Evolutionary conservation across 2,329 filamentous ascomycete genomes (phyloP).

Genomic region (Cordyceps javanica): DNA sequence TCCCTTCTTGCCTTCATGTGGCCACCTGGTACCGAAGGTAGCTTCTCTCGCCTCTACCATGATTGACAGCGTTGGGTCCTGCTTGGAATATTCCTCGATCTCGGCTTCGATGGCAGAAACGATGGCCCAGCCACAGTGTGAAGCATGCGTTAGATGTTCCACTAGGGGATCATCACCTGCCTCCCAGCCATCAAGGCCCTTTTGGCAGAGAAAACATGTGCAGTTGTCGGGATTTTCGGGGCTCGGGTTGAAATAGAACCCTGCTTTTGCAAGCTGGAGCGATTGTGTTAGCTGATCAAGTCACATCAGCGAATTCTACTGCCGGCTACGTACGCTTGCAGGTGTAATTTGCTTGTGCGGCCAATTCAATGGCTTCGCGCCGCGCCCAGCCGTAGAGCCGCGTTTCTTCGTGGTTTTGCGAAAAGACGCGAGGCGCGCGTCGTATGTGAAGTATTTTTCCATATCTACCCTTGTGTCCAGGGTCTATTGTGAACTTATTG

Average conservation of each 20-base stretch:
- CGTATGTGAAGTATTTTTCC: constrained; percentile 55
- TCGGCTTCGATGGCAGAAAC: constrained; percentile 57
- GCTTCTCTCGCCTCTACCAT: constrained; percentile 73
- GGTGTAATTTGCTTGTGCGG: constrained; percentile 52
- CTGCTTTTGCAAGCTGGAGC: constrained; percentile 74
- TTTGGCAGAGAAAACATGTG: constrained; percentile 79
- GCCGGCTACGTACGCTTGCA: constrained; percentile 24
- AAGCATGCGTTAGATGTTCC: constrained; percentile 81
- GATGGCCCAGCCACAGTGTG: constrained; percentile 82
- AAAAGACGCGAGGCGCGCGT: constrained; percentile 78
- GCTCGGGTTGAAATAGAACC: constrained; percentile 82
- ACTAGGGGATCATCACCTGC: constrained; percentile 72
- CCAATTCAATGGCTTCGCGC: constrained; percentile 60
- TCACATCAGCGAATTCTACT: not conserved
- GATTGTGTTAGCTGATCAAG: constrained; percentile 17
- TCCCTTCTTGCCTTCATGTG: constrained; percentile 78
- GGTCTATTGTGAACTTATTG: not conserved
- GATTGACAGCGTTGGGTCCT: constrained; percentile 65
- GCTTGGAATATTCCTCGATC: constrained; percentile 55
- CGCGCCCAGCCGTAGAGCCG: constrained; percentile 51
- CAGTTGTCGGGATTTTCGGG: constrained; percentile 77
- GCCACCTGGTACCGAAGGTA: constrained; percentile 83
- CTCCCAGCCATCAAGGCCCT: constrained; percentile 88
- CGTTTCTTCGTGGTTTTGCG: constrained; percentile 61
- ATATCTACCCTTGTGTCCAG: constrained; percentile 28